These are phyloP conservation scores for Aspergillus sclerotialis DNA, from an alignment of 2,329 filamentous ascomycete species.

Conservation along the genomic window DNA sequence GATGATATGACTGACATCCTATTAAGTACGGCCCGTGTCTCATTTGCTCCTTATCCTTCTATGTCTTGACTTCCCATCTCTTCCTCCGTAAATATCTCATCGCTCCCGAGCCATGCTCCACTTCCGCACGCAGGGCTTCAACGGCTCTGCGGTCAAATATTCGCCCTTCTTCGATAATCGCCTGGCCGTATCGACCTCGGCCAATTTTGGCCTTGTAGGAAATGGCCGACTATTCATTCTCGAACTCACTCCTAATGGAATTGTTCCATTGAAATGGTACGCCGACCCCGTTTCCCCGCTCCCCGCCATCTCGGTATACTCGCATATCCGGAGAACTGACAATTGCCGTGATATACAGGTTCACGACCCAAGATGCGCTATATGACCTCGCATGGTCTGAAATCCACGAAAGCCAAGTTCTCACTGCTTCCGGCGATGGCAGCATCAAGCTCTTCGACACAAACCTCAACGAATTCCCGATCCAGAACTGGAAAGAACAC, in stretches of 20 bases:
- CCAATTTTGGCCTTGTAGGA: slow-evolving; percentile 94
- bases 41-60: slow-evolving; percentile 1
- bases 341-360: slow-evolving; percentile 45
- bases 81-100: slow-evolving; percentile 5
- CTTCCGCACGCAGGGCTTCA: slow-evolving; percentile 87
- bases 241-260: slow-evolving; percentile 72
- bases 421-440: slow-evolving; percentile 85
- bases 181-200: slow-evolving; percentile 80
- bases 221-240: slow-evolving; percentile 87
- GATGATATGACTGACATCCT: not conserved
- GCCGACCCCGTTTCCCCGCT: slow-evolving; percentile 13
- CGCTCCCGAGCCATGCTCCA: slow-evolving; percentile 69
- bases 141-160: slow-evolving; percentile 96
- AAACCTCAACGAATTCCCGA: slow-evolving; percentile 70
- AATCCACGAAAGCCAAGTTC: slow-evolving; percentile 88
- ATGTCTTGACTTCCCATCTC: slow-evolving; percentile 2
- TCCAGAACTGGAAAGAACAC: slow-evolving; percentile 90
- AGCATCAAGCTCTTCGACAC: slow-evolving; percentile 93
- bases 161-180: slow-evolving; percentile 96
- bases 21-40: not conserved
- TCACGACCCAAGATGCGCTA: slow-evolving; percentile 93
- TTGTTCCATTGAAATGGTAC: slow-evolving; percentile 76
- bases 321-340: no score
- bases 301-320: not conserved
- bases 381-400: slow-evolving; percentile 96